Evolutionary conservation across 768 basidiomycete genomes (phyloP), one percentile per base, ranked within the genome.

Genomic region (Amanita phalloides): DNA sequence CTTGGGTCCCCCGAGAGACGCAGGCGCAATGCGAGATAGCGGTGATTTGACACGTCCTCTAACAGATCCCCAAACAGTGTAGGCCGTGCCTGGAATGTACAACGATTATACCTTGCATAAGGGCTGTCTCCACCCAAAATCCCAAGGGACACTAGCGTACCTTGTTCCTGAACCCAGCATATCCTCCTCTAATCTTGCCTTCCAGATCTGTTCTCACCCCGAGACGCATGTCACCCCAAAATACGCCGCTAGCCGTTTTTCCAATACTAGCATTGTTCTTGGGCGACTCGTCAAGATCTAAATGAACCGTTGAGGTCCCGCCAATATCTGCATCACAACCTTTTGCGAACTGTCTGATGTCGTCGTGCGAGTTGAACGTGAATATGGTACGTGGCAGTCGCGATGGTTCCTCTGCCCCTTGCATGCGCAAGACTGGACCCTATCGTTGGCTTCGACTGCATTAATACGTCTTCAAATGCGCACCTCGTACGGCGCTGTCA

Each of bases 321-420:
- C 94, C 93, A 41, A 94, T 84, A 66, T 98, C 95, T 0, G 74
- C 73, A 65, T 98, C 95, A 56, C 85, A 90, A 3, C 94, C 94
- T 0, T 77, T 78, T 0, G 84, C 87, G 55, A 82, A 83, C n/a
- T 77, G 70, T 3, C 71, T 56, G 45, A 90, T 60, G 55, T 86
- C 80, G 21, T 76, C 71, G 14, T 59, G 67, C 0, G 77, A 72
- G 58, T 84, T 81, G 65, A 92, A 78, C 6, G 73, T 72, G 61
- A 80, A 81, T 46, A 93, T 73, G 0, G 79, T 76, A 50, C 75
- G 71, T n/a, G 89, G 84, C 4, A 66, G 66, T 33, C 82, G 78
- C 43, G 69, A 68, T 7, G 82, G 82, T 25, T 66, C 71, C 49
- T 85, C 77, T n/a, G 80, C 78, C 57, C 89, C 89, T 60, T 79